Evolutionary conservation across 73 alveolate species (phyloP).

Genomic region (Paramecium sonneborni): DNA sequence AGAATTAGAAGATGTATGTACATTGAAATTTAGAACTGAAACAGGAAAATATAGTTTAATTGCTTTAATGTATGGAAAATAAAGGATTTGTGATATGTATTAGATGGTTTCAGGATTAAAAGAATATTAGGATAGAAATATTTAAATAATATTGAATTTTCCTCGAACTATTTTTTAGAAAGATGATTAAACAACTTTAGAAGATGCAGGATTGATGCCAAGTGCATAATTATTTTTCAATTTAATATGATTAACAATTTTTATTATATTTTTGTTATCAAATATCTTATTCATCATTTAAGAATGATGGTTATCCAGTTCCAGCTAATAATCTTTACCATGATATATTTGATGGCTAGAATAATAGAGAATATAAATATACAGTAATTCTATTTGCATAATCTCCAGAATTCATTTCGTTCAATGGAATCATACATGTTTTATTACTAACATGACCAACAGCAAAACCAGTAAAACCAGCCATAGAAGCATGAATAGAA

Average conservation of each 20-base stretch:
- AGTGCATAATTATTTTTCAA: slow-evolving; percentile 44
- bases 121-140: neutral
- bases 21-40: slow-evolving; percentile 40
- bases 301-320: slow-evolving; percentile 90
- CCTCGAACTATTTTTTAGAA: neutral
- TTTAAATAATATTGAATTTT: slow-evolving; percentile 10
- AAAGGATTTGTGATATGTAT: slow-evolving; percentile 28
- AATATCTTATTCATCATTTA: slow-evolving; percentile 49
- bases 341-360: slow-evolving; percentile 63
- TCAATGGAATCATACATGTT: slow-evolving; percentile 61
- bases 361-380: neutral
- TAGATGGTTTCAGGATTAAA: neutral
- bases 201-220: neutral
- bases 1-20: slow-evolving; percentile 31
- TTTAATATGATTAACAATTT: neutral
- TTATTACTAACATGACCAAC: slow-evolving; percentile 89
- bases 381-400: slow-evolving; percentile 76
- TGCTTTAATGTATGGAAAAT: neutral
- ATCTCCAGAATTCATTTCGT: slow-evolving; percentile 76
- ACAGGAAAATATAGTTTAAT: slow-evolving; percentile 32
- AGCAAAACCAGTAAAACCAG: slow-evolving; percentile 91
- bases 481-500: slow-evolving; percentile 85
- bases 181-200: neutral
- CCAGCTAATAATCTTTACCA: slow-evolving; percentile 90
- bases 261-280: neutral